Conservation (phyloP, 768 basidiomycete species). For the Tylopilus sp. region DNA sequence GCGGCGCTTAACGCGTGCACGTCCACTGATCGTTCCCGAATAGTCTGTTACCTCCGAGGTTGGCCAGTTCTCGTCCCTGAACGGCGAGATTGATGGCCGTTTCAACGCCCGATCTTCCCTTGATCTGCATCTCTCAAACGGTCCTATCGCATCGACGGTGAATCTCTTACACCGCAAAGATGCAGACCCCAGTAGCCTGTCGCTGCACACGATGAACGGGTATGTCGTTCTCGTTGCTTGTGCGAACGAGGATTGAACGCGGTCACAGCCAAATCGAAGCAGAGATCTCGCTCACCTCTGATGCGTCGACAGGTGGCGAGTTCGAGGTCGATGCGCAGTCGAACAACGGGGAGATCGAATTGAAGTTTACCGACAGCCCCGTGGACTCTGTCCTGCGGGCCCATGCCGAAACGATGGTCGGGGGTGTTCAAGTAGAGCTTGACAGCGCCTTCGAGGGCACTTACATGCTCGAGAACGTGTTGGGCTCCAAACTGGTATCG, state of each 20-base stretch:
- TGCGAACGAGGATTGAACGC: neutral
- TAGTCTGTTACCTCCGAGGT: constrained; percentile 34
- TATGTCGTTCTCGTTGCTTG: constrained; percentile 19
- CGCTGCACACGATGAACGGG: constrained; percentile 42
- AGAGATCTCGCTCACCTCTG: constrained; percentile 31
- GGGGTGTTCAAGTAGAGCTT: constrained; percentile 25
- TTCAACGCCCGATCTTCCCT: constrained; percentile 39
- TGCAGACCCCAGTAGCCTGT: constrained; percentile 27
- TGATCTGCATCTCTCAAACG: constrained; percentile 37
- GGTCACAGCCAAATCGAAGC: constrained; percentile 18
- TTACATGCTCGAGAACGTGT: constrained; percentile 31
- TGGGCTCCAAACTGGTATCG: constrained; percentile 20
- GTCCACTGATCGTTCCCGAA: neutral
- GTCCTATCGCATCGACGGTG: constrained; percentile 37
- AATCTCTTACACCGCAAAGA: constrained; percentile 31
- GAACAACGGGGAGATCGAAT: constrained; percentile 27
- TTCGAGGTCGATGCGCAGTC: constrained; percentile 33
- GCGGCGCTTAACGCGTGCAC: neutral
- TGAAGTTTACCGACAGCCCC: constrained; percentile 32
- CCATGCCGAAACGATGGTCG: constrained; percentile 29
- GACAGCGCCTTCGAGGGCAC: constrained; percentile 41
- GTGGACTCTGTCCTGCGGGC: constrained; percentile 35
- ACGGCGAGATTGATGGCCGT: constrained; percentile 44
- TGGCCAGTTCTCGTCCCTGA: constrained; percentile 36
- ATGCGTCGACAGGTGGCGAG: constrained; percentile 25